Conservation (phyloP, 2,329 filamentous ascomycete species). For the Neofusicoccum ribis region DNA sequence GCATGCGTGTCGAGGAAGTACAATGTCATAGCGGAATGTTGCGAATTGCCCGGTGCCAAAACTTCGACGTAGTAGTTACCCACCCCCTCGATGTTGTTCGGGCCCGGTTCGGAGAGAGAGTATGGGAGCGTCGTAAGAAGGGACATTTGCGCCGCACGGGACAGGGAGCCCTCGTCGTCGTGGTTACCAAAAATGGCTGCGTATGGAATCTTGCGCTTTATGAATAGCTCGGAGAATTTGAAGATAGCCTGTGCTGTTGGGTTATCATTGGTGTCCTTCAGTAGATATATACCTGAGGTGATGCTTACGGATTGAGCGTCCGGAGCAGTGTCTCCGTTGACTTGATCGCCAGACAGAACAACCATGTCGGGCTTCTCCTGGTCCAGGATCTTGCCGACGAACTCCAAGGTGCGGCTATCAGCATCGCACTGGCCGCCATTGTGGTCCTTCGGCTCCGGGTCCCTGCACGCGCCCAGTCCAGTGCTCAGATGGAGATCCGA, state of each 20-base stretch:
- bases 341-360: slow-evolving; percentile 88
- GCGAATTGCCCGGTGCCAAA: slow-evolving; percentile 72
- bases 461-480: slow-evolving; percentile 79
- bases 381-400: slow-evolving; percentile 78
- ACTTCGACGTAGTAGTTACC: slow-evolving; percentile 96
- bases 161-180: slow-evolving; percentile 85
- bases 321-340: slow-evolving; percentile 89
- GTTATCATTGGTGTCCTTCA: background rate
- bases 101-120: slow-evolving; percentile 82
- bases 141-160: slow-evolving; percentile 77
- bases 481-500: slow-evolving; percentile 95
- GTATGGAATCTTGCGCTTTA: slow-evolving; percentile 86
- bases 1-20: slow-evolving; percentile 93
- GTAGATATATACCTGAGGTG: background rate
- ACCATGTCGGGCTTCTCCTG: slow-evolving; percentile 94
- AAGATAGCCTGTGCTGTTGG: slow-evolving; percentile 68
- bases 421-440: slow-evolving; percentile 83
- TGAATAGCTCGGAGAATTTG: slow-evolving; percentile 84
- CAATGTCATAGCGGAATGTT: slow-evolving; percentile 89
- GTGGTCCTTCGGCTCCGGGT: slow-evolving; percentile 73
- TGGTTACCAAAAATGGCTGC: slow-evolving; percentile 96
- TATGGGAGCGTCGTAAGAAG: slow-evolving; percentile 85
- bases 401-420: slow-evolving; percentile 87
- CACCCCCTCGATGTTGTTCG: slow-evolving; percentile 80
- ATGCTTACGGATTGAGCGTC: slow-evolving; percentile 77